Base-by-base conservation (phyloP, 2,329 filamentous ascomycete genomes). In the Celoporthe dispersa region DNA sequence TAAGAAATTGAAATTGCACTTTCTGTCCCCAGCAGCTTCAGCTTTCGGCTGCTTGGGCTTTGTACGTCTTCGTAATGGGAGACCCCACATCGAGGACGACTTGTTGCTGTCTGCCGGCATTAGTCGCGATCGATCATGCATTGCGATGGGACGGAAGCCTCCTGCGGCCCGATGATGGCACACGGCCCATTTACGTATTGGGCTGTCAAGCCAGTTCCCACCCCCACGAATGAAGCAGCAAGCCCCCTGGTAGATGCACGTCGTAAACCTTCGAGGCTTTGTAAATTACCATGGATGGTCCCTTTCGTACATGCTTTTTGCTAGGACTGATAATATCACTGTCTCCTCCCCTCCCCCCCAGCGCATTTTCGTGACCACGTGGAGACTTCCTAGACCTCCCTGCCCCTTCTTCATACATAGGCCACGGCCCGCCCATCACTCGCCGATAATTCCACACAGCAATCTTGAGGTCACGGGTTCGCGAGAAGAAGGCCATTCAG, bases 51-150 rank as follows among this genome's bases (percentile, higher is more conserved):
- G 53, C 2, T 8, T 33, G 53, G 7, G 16, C 6, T 12, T 16
- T 14, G 25, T 31, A n/a, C 25, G 25, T 31, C 14, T 28, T 33
- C 25, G 28, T 31, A 51, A 28, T 3, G 16, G 44, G 7, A 22
- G 11, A 5, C 44, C 28, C 53, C 53, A 57, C 53, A 57, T 8
- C 19, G 5, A 7, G 19, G 53, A 33, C 25, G 25, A 57, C 53
- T 19, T 31, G 9, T 8, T 12, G 6, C 22, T 31, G 28, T 31
- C 53, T 57, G 53, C 53, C 53, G 53, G 53, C 53, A 57, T 57
- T 57, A 57, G 53, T 57, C 53, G 25, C 25, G 53, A 57, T 57
- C 53, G 25, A 57, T 57, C 25, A 57, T 28, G 51, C 51, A 55
- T 11, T 16, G 12, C 28, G n/a, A 11, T 28, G 51, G n/a, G n/a